These are phyloP conservation scores for Hypoxylon fuscum DNA, from an alignment of 495 filamentous ascomycete species.

Conservation along the genomic window DNA sequence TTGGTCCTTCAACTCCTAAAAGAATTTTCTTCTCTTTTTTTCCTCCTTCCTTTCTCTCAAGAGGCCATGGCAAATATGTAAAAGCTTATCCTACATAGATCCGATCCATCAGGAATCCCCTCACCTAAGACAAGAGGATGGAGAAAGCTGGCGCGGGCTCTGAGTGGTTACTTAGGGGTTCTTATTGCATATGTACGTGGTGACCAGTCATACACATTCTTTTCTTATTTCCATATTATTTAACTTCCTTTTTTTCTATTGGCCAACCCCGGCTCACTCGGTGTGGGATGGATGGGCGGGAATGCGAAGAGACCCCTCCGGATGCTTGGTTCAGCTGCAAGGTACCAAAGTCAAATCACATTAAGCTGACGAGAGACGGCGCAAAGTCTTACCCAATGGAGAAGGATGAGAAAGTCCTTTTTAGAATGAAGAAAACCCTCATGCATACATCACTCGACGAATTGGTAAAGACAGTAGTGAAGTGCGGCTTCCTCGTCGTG, in stretches of 20 bases:
- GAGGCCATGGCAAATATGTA: not conserved
- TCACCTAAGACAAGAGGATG: conserved; percentile 12
- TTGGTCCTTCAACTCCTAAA: conserved; percentile 12
- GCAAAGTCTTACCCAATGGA: conserved; percentile 30
- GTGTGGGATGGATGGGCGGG: conserved; percentile 29
- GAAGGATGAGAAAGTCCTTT: conserved; percentile 19
- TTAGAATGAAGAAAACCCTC: conserved; percentile 4
- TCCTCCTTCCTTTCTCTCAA: conserved; percentile 4
- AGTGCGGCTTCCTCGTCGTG: not conserved
- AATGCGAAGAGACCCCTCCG: conserved; percentile 27
- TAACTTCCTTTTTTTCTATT: conserved; percentile 20
- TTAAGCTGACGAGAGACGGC: conserved; percentile 33
- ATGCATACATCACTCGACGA: conserved; percentile 9
- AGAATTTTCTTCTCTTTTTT: not conserved
- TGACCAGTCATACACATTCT: conserved; percentile 13
- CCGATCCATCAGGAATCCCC: conserved; percentile 1
- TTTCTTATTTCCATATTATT: conserved; percentile 1
- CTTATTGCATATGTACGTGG: conserved; percentile 10
- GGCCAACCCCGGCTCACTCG: conserved; percentile 8
- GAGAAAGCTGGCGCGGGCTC: not conserved
- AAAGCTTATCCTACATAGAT: conserved; percentile 14
- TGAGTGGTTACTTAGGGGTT: conserved; percentile 1
- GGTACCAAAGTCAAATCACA: conserved; percentile 38
- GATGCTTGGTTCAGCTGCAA: conserved; percentile 31
- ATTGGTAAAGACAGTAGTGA: not conserved